Base-by-base conservation (phyloP, 257 asterid species). In the Primulina huaijiensis region DNA sequence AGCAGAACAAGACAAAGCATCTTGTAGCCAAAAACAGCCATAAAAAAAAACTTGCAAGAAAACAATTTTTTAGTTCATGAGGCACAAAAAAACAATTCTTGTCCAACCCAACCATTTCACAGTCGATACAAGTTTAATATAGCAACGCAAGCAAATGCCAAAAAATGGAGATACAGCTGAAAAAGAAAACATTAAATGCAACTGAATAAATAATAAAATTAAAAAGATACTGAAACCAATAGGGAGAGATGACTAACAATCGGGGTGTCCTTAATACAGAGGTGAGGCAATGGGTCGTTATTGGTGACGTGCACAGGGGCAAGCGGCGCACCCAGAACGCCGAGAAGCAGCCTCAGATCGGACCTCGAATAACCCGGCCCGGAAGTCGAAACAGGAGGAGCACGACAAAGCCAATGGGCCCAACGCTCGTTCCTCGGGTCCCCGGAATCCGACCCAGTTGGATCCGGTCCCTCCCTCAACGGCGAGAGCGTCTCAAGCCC, bases 301-400 rank as follows among this genome's bases (percentile, higher is more conserved):
- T 68, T 85, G 85, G 82, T 77, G 73, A 88, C 95, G 80, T 87
- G 90, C 74, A 87, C 89, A 6, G 90, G 93, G 30, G 85, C 87
- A 60, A 86, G 89, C 21, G 95, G 95, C 74, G 95, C 95, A 69
- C 95, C 95, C 81, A 88, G 72, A 7, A 88, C 95, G 33, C 95
- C 95, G 33, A 88, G 86, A 33, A 88, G 79, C 63, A 88, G 77
- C 72, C 95, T 72, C 72, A 86, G 87, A 84, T 88, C 90, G 74
- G 95, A 84, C 75, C 80, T 57, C 71, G 83, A 82, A 43, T 46
- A 82, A 30, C 77, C 82, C 78, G 88, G 76, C 66, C 81, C 88
- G 65, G 82, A 70, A 30, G 65, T 64, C 0, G 92, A 82, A 40
- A 66, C 84, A 6, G 88, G 72, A 8, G 92, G 95, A 8, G 89